These are phyloP conservation scores for Ambrosia hybrid DNA, from an alignment of 140 eudicot genomes.

Conservation along the genomic window DNA sequence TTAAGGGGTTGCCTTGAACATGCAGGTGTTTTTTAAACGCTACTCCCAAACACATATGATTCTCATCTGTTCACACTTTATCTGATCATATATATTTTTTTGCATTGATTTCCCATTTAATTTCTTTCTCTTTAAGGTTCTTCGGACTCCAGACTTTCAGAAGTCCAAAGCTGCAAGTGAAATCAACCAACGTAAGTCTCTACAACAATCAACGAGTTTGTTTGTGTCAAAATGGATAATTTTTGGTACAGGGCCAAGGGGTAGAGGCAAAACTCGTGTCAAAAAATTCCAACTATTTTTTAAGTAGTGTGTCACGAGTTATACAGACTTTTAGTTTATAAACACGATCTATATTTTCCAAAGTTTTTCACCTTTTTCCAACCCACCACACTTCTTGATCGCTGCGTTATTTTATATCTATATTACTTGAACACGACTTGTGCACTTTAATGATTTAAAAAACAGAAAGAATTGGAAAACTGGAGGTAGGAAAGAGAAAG, in stretches of 20 bases:
- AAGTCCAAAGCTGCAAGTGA: slow-evolving; percentile 73
- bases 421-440: too few species aligned
- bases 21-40: neutral
- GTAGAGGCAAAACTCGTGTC: neutral
- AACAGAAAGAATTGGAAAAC: too few species aligned
- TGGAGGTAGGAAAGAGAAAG: too few species aligned
- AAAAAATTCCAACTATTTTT: neutral
- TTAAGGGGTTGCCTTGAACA: neutral
- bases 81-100: neutral
- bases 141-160: slow-evolving; percentile 71
- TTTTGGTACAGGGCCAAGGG: neutral
- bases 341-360: neutral
- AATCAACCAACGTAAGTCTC: slow-evolving; percentile 59
- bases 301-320: neutral
- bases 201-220: neutral
- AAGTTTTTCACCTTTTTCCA: too few species aligned
- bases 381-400: too few species aligned
- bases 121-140: slow-evolving; percentile 53
- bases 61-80: neutral
- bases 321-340: neutral
- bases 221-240: neutral
- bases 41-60: neutral
- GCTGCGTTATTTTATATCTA: too few species aligned
- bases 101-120: neutral
- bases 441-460: too few species aligned